Conservation (phyloP, 2,329 filamentous ascomycete species). For the Helicocarpus griseus region DNA sequence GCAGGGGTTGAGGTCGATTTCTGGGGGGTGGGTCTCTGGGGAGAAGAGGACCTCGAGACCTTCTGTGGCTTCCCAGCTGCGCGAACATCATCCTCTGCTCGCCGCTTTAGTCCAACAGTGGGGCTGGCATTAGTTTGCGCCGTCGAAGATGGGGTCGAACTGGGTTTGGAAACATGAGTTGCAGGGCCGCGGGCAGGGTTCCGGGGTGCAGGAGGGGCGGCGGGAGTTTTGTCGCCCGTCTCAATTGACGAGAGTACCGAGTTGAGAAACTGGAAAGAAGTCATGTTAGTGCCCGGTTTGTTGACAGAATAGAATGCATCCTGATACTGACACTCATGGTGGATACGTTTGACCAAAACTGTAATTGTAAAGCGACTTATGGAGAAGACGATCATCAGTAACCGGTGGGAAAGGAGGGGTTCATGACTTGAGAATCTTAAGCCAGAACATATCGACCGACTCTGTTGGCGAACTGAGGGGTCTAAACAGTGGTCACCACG, state of each 20-base stretch:
- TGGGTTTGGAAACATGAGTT: not conserved
- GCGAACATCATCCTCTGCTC: not conserved
- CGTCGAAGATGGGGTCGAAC: not conserved
- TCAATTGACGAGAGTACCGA: constrained; percentile 43
- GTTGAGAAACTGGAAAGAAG: constrained; percentile 37
- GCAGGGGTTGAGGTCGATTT: not conserved
- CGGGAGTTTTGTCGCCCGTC: constrained; percentile 24
- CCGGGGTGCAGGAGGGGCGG: constrained; percentile 13
- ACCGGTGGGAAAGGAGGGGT: not conserved
- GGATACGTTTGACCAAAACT: not conserved
- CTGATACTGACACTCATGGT: constrained; percentile 32
- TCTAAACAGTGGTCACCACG: not conserved
- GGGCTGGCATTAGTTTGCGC: not conserved
- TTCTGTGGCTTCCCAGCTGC: not conserved
- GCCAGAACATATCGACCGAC: constrained; percentile 1
- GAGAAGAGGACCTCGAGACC: constrained; percentile 2
- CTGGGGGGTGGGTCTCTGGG: not conserved
- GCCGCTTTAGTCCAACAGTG: constrained; percentile 1
- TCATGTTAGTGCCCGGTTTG: not conserved
- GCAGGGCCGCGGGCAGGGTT: constrained; percentile 6
- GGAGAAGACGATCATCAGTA: not conserved
- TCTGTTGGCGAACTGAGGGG: not conserved
- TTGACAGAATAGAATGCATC: not conserved
- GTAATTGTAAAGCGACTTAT: not conserved
- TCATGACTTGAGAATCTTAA: constrained; percentile 3